Base-by-base conservation (phyloP, 768 basidiomycete species). In the Dioszegia hungarica region DNA sequence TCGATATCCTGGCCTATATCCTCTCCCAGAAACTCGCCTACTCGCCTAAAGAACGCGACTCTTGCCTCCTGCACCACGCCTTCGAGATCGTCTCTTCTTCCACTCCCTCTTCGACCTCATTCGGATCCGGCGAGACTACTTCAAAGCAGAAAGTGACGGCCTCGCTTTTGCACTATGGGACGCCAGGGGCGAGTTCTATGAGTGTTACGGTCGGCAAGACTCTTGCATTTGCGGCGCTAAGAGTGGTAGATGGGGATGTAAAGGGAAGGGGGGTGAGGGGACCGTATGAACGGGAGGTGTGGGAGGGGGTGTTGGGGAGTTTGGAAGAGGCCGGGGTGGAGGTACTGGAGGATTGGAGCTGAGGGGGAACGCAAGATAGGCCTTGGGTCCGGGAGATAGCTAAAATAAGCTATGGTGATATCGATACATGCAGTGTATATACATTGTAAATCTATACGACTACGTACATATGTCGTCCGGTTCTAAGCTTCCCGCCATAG, bases 121-220 rank as follows among this genome's bases (percentile, higher is more conserved):
- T 39, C 11, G 33, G 11, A 34, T 41, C 31, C 1, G 12, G 38
- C 33, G 20, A 54, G 14, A 45, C 33, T 46, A 22, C n/a, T 12
- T 19, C 28, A 24, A 51, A 61, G 43, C 44, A 84, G 62, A 80
- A 84, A 29, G 82, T 90, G 62, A 85, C 83, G 11, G 87, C 88
- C 8, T 81, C 82, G 22, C 73, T 91, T 14, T 78, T 86, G 22
- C 77, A 81, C 29, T 86, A 86, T 63, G 90, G 86, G 1, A 81
- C 79, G 19, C 60, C 77, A 1, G 49, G 60, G 5, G 82, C 81
- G 2, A 87, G 87, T 0, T 92, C 92, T 4, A 95, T 95, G 92
- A 83, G 90, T n/a, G 80, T 85, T 28, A 89, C 88, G 2, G 92
- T 95, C 17, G 91, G 91, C 3, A 76, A 92, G 41, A 92, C 92